These are phyloP conservation scores for Glycine soja DNA, from an alignment of 306 rosid species.

Conservation along the genomic window DNA sequence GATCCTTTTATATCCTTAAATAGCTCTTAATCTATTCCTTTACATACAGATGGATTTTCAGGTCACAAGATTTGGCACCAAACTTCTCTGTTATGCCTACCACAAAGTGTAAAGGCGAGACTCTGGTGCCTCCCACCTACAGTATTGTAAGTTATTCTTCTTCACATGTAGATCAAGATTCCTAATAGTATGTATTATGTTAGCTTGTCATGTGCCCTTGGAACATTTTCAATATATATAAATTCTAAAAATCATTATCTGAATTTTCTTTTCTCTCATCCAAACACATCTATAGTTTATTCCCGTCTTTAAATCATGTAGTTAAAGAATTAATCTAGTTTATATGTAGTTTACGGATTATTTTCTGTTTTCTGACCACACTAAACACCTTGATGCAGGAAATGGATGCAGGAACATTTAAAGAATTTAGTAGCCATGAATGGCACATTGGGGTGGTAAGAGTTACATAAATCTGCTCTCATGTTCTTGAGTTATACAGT, in stretches of 20 bases:
- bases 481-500: background rate
- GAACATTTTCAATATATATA: conserved; percentile 24
- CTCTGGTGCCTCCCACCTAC: conserved; percentile 78
- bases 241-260: background rate
- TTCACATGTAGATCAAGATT: conserved; percentile 29
- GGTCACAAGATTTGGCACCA: conserved; percentile 86
- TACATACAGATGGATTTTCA: conserved; percentile 85
- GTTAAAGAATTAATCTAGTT: conserved; percentile 17
- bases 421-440: conserved; percentile 70
- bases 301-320: conserved; percentile 10
- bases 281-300: background rate
- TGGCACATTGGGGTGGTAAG: conserved; percentile 98
- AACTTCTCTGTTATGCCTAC: conserved; percentile 89
- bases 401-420: conserved; percentile 90
- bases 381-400: conserved; percentile 63
- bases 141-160: conserved; percentile 71
- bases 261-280: too few species aligned
- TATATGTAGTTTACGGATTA: conserved; percentile 14
- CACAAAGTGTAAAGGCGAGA: conserved; percentile 63
- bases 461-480: conserved; percentile 14
- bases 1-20: conserved; percentile 23
- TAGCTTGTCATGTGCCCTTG: background rate
- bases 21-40: conserved; percentile 27
- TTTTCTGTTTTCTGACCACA: conserved; percentile 33
- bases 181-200: conserved; percentile 2